Percentiles rank a stretch among this genome's conserved stretches.
phyloP scores from a whole-genome alignment of 495 filamentous ascomycete genomes.

The Ramalina intermedia region DNA sequence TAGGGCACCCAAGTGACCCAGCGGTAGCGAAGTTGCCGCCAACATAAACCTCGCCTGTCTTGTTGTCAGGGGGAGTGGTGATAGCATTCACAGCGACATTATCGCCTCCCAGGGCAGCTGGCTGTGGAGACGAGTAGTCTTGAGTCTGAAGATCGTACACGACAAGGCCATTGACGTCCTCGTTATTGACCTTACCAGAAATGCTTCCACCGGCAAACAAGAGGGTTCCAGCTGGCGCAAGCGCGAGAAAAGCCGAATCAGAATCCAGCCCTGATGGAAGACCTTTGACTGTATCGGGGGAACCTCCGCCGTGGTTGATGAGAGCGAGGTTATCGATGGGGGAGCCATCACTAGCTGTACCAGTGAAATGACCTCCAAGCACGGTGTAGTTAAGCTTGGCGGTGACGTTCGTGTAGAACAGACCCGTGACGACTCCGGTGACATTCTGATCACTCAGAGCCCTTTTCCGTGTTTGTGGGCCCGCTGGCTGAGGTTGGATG shows the following conservation, averaged over 20 bases:
- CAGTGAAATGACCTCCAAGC: slow-evolving; percentile 75
- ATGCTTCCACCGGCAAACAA: slow-evolving; percentile 75
- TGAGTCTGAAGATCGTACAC: slow-evolving; percentile 57
- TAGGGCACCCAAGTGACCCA: slow-evolving; percentile 67
- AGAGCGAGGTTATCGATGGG: slow-evolving; percentile 64
- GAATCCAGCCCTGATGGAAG: slow-evolving; percentile 47
- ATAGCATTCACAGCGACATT: slow-evolving; percentile 64
- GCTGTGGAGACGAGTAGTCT: slow-evolving; percentile 46
- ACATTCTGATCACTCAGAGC: slow-evolving; percentile 35
- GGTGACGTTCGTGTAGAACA: slow-evolving; percentile 45
- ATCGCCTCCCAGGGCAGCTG: slow-evolving; percentile 51
- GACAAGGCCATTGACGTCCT: slow-evolving; percentile 55
- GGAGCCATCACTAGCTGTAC: slow-evolving; percentile 53
- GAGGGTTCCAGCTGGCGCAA: slow-evolving; percentile 50
- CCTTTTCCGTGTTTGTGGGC: slow-evolving; percentile 37
- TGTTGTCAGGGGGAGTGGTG: slow-evolving; percentile 38
- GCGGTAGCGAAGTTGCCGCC: slow-evolving; percentile 69
- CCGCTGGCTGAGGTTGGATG: slow-evolving; percentile 31
- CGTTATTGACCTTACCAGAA: slow-evolving; percentile 51
- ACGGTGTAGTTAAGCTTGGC: slow-evolving; percentile 67
- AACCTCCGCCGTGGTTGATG: slow-evolving; percentile 46
- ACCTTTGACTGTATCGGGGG: slow-evolving; percentile 45
- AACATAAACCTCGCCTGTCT: slow-evolving; percentile 61
- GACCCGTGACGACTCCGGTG: slow-evolving; percentile 56
- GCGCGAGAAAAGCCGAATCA: slow-evolving; percentile 60